Base-by-base conservation (phyloP, 345 rosid genomes). In the Acer campestre region DNA sequence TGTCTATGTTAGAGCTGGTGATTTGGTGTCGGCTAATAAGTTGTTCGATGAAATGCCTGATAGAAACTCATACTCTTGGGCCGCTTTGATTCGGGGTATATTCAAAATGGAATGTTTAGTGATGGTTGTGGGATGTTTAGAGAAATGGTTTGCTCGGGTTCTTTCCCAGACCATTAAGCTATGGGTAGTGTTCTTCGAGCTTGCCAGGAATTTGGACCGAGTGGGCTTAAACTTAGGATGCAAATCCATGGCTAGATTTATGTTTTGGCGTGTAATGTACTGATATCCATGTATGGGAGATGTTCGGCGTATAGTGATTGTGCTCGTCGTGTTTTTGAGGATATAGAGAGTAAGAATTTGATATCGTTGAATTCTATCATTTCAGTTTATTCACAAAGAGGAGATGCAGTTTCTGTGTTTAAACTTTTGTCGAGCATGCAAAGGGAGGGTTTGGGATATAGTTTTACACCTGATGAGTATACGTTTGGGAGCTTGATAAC, bases 401-500 rank as follows among this genome's bases (percentile, higher is more conserved):
- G 92, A 31, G 82, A 89, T 40, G 79, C 81, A 13, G 81, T 25
- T 55, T 83, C 87, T 75, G 93, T 89, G 10, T 91, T 93, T 77
- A 67, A 86, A 78, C 83, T 93, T 77, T 90, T 92, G 81, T 89
- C 87, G 23, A 80, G 80, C 27, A 88, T 93, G 97, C 93, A 89
- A 42, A 85, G 67, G 44, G 88, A 87, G 61, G 69, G 65, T 82
- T 72, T 17, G 22, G 80, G 75, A 23, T 78, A 74, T 49, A 61
- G 79, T 77, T 79, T 82, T 27, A 86, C 77, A 75, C 97, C 98
- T 78, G 92, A 85, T n/a, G 98, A 93, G 78, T 95, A 95, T 64
- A 93, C 98, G 27, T 89, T 87, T 11, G 98, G 97, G 67, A 92
- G 94, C 87, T 88, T 95, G 81, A 81, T 95, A 73, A 89, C 90